These are phyloP conservation scores for Hibiscus syriacus DNA, from an alignment of 345 rosid species.

Conservation along the genomic window DNA sequence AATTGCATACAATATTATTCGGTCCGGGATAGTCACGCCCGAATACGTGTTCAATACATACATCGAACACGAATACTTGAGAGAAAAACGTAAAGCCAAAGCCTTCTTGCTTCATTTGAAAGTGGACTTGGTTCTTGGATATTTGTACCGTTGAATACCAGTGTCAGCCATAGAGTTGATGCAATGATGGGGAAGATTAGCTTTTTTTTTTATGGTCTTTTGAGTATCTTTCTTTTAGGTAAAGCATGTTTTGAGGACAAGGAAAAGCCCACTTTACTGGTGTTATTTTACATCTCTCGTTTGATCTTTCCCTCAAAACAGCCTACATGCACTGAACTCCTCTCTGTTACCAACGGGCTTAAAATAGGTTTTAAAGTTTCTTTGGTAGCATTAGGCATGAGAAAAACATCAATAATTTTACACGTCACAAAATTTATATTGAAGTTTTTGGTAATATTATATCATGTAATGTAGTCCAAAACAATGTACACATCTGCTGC, in stretches of 20 bases:
- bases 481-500: neutral
- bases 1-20: too few species aligned
- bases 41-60: too few species aligned
- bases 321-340: neutral
- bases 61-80: too few species aligned
- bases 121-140: constrained; percentile 1
- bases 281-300: neutral
- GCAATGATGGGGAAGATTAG: neutral
- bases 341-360: neutral
- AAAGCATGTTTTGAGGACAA: neutral
- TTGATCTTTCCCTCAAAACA: neutral
- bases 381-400: neutral
- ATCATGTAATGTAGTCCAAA: neutral
- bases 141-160: neutral
- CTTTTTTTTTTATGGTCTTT: neutral
- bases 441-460: neutral
- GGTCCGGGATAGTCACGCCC: too few species aligned
- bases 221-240: neutral
- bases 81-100: neutral
- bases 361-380: neutral
- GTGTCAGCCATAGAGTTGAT: neutral
- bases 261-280: neutral
- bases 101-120: neutral
- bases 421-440: neutral
- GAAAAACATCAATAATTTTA: neutral